Evolutionary conservation across 2,329 filamentous ascomycete species (phyloP).

Genomic region (Zymoseptoria tritici): DNA sequence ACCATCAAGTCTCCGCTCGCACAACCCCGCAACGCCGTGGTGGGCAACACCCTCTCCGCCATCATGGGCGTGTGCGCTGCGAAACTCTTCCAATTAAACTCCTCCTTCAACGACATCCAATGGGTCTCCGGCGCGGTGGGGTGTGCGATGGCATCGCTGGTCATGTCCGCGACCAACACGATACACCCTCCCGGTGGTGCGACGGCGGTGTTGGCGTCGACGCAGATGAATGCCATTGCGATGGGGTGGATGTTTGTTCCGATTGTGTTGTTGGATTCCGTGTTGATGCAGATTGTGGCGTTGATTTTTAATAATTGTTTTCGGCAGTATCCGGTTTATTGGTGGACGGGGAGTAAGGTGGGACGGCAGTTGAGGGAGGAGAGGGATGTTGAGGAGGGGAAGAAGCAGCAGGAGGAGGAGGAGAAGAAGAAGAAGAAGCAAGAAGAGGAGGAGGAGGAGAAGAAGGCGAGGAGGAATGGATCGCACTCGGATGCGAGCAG

Average conservation of each 20-base stretch:
- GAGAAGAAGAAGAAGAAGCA: slow-evolving; percentile 2
- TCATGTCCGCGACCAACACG: slow-evolving; percentile 43
- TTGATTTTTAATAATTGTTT: slow-evolving; percentile 41
- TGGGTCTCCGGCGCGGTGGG: slow-evolving; percentile 41
- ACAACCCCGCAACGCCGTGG: slow-evolving; percentile 40
- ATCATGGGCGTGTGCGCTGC: slow-evolving; percentile 39
- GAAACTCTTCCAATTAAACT: slow-evolving; percentile 38
- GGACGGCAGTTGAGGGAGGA: slow-evolving; percentile 22
- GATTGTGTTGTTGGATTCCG: slow-evolving; percentile 36
- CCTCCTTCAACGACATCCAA: slow-evolving; percentile 31
- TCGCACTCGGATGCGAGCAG: neutral
- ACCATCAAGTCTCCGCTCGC: slow-evolving; percentile 40
- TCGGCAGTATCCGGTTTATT: slow-evolving; percentile 41
- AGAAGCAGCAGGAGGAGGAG: slow-evolving; percentile 3
- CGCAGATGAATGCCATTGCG: slow-evolving; percentile 32
- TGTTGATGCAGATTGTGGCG: slow-evolving; percentile 37
- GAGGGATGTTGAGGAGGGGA: slow-evolving; percentile 10
- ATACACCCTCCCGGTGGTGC: slow-evolving; percentile 46
- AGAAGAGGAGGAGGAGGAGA: slow-evolving; percentile 1
- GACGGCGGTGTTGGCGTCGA: slow-evolving; percentile 40
- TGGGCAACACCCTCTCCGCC: slow-evolving; percentile 41
- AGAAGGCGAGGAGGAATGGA: slow-evolving; percentile 12
- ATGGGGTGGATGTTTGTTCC: slow-evolving; percentile 43
- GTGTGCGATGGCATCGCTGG: slow-evolving; percentile 36
- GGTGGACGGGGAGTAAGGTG: slow-evolving; percentile 41